Percentiles rank a stretch among this genome's conserved stretches.
phyloP scores from a whole-genome alignment of 2,329 filamentous ascomycete species.

The Fonsecaea monophora region DNA sequence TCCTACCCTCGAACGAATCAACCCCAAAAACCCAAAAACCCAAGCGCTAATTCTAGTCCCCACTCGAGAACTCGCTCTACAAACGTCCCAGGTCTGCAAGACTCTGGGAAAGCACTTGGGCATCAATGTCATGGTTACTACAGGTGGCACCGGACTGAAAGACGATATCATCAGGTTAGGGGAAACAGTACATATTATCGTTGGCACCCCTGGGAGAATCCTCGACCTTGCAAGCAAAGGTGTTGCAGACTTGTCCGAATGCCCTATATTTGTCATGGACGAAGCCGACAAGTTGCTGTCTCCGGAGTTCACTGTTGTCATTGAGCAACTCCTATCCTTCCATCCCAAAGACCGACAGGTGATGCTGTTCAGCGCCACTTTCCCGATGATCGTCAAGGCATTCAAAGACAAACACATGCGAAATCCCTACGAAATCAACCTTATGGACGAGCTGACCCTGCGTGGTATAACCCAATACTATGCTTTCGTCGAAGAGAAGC shows the following conservation, averaged over 20 bases:
- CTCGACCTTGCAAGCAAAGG: slow-evolving; percentile 95
- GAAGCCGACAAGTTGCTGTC: slow-evolving; percentile 98
- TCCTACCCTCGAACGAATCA: slow-evolving; percentile 91
- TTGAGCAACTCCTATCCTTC: slow-evolving; percentile 93
- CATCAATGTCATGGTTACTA: slow-evolving; percentile 99
- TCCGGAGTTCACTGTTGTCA: slow-evolving; percentile 94
- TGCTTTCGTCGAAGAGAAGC: slow-evolving; percentile 98
- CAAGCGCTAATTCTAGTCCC: slow-evolving; percentile 96
- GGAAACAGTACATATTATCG: slow-evolving; percentile 95
- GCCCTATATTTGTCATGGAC: slow-evolving; percentile 99
- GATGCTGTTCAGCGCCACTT: slow-evolving; percentile 99
- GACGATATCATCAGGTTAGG: slow-evolving; percentile 96
- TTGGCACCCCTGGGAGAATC: slow-evolving; percentile 95
- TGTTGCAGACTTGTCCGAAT: slow-evolving; percentile 93
- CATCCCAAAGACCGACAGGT: slow-evolving; percentile 97
- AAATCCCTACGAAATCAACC: slow-evolving; percentile 96
- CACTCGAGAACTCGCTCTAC: slow-evolving; percentile 93
- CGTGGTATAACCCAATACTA: slow-evolving; percentile 99
- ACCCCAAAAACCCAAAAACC: slow-evolving; percentile 94
- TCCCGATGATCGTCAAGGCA: slow-evolving; percentile 94
- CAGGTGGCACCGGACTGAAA: slow-evolving; percentile 90
- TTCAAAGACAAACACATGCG: slow-evolving; percentile 99
- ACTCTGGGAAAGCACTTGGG: slow-evolving; percentile 95
- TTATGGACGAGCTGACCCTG: slow-evolving; percentile 98
- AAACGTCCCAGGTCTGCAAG: slow-evolving; percentile 99